Evolutionary conservation across 2,329 filamentous ascomycete genomes (phyloP), one percentile per base, ranked within the genome.

Genomic region (Cercospora brassicicola): DNA sequence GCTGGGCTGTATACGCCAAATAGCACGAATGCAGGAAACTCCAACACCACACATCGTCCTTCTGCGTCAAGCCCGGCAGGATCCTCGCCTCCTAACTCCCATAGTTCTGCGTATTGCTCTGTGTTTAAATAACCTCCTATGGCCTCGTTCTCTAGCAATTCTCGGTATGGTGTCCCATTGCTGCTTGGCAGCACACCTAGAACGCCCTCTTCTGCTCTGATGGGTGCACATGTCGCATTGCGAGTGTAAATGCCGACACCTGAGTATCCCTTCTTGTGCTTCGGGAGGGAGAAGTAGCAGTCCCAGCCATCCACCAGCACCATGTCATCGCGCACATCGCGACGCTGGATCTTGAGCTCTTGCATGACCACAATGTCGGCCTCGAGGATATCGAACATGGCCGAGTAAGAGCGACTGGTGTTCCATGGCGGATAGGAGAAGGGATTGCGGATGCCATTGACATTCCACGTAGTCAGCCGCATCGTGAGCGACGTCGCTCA

Each of bases 291-390:
- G 81, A 97, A 97, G 81, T 90, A 97, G 72, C 94, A 94, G 78
- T 99, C 95, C 94, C 94, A 99, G 11, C 95, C 95, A 0, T 92
- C 89, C 0, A 98, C 89, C 36, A 98, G 83, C 9, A 98, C 94
- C 93, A 98, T 98, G 74, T 98, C 95, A 84, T 98, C 95, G 48
- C 85, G 86, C 1, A 99, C 83, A 73, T 97, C 94, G 78, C 97
- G 97, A 66, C 91, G 87, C 77, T 98, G 95, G 48, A 98, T 97
- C 81, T 98, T 99, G 53, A 93, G 90, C 80, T 98, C 95, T 79
- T 99, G 95, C 84, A 98, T 93, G 67, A 97, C 86, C 18, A 98
- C 89, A 71, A 99, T 95, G 78, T 99, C 95, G 63, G 94, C 89
- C 78, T 95, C 91, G 6, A 99, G 86, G 53, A 91, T 91, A 73